Evolutionary conservation across 176 grass and related monocot genomes (phyloP).

Genomic region (Echinochloa phyllopogon): DNA sequence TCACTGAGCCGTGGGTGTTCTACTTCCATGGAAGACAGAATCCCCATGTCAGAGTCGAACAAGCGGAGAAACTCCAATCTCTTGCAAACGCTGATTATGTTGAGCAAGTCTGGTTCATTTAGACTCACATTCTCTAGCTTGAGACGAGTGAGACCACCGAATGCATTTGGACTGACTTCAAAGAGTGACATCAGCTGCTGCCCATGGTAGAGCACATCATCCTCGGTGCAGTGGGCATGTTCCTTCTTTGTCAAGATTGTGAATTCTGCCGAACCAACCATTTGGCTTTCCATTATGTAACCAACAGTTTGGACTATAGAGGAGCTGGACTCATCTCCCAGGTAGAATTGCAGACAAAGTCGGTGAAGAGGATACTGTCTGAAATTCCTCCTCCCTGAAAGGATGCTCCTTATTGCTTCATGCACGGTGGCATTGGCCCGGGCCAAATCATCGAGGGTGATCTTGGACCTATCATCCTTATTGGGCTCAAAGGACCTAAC

Average conservation of each 20-base stretch:
- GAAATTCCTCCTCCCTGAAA: no score
- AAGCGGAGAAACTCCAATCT: background rate
- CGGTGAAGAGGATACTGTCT: no score
- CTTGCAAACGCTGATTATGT: background rate
- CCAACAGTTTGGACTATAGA: background rate
- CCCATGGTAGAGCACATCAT: background rate
- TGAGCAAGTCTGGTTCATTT: background rate
- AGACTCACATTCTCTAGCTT: background rate
- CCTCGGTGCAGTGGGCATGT: background rate
- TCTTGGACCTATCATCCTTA: no score
- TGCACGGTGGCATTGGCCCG: no score
- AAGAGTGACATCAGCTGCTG: background rate
- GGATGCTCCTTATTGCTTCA: no score
- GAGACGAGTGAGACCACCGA: slow-evolving; percentile 15
- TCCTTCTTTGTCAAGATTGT: slow-evolving; percentile 6
- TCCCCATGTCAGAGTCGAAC: background rate
- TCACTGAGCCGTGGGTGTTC: background rate
- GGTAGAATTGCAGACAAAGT: no score
- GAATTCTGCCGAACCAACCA: background rate
- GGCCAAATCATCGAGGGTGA: no score
- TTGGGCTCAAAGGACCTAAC: no score
- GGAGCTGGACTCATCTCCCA: no score
- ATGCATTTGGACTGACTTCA: background rate
- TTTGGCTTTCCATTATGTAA: background rate
- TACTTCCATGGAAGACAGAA: background rate